phyloP scores from a whole-genome alignment of 2,329 filamentous ascomycete species.

The Zymoseptoria tritici region DNA sequence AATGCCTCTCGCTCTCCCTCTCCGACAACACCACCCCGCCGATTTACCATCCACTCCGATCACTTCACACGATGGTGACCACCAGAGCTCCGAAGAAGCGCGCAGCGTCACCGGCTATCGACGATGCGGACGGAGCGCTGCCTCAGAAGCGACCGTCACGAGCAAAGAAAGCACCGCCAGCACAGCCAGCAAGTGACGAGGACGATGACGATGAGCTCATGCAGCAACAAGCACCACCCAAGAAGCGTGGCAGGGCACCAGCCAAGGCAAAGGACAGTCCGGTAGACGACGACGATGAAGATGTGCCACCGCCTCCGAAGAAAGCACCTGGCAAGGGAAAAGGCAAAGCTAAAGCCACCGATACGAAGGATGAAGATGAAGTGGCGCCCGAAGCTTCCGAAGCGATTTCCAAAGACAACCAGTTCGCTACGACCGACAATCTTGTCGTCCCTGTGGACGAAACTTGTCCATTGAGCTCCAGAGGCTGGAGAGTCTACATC shows the following conservation, averaged over 20 bases:
- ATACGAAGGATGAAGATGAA: conserved; percentile 3
- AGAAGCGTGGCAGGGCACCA: conserved; percentile 3
- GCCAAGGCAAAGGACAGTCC: conserved; percentile 3
- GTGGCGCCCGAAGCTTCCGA: not conserved
- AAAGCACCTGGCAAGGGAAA: conserved; percentile 1
- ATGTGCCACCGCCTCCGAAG: not conserved
- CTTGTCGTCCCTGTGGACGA: conserved; percentile 45
- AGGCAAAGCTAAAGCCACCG: not conserved
- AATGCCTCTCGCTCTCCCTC: not conserved
- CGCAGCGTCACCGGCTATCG: not conserved
- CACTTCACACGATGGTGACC: not conserved
- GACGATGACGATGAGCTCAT: not conserved
- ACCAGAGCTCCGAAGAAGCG: not conserved
- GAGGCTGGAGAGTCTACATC: conserved; percentile 52
- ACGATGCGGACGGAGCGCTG: not conserved
- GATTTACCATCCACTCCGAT: not conserved
- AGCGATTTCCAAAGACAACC: conserved; percentile 29
- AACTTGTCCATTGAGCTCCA: conserved; percentile 25
- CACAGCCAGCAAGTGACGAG: not conserved
- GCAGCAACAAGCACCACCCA: conserved; percentile 4
- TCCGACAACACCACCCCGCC: not conserved
- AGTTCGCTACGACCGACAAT: conserved; percentile 37
- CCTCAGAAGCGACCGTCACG: not conserved
- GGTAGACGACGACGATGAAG: conserved; percentile 2
- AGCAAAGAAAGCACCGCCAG: not conserved